These are phyloP conservation scores for Hippophae tibetana DNA, from an alignment of 306 rosid genomes.

Conservation along the genomic window DNA sequence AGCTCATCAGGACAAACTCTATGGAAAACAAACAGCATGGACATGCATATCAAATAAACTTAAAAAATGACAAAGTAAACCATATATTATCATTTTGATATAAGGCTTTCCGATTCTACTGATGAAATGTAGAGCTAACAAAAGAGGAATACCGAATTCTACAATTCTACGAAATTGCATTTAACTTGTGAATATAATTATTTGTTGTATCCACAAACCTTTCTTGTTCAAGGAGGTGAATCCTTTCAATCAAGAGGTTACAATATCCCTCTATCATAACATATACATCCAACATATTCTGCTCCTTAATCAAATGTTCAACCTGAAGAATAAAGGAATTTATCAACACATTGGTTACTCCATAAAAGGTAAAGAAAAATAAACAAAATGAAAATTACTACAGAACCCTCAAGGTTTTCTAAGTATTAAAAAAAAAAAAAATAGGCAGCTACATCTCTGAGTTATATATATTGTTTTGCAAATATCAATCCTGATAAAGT, in stretches of 20 bases:
- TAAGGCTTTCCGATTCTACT: neutral
- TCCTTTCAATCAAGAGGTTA: slow-evolving; percentile 60
- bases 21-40: neutral
- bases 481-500: no score
- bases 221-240: slow-evolving; percentile 63
- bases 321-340: slow-evolving; percentile 28
- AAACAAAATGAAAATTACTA: neutral
- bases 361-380: neutral
- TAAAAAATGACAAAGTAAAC: neutral
- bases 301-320: slow-evolving; percentile 79
- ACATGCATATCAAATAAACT: neutral
- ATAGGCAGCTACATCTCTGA: no score
- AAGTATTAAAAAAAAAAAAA: no score
- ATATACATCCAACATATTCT: slow-evolving; percentile 62
- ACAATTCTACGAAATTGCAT: no score
- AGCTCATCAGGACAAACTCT: slow-evolving; percentile 82
- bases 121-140: no score
- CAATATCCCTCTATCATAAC: slow-evolving; percentile 61
- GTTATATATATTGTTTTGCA: no score
- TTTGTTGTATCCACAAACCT: slow-evolving; percentile 32
- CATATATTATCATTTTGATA: neutral
- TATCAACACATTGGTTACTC: neutral
- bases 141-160: no score
- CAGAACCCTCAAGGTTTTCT: neutral
- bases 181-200: no score